Conservation (phyloP, 352 stramenopile genomes). For the Phytopythium litorale region DNA sequence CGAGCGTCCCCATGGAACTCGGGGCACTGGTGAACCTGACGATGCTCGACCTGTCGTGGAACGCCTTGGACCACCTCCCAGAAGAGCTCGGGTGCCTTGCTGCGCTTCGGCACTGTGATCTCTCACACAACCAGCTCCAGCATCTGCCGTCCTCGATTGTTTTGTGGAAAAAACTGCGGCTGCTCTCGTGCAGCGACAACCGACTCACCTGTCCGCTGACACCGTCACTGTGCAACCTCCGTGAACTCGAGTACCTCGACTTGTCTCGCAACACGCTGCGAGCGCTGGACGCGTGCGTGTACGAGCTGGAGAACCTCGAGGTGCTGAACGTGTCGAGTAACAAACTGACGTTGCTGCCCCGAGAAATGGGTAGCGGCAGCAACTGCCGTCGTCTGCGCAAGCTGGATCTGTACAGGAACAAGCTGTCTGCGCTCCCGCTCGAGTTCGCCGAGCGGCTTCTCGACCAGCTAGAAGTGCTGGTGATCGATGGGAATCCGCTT, state of each 20-base stretch:
- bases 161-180: slow-evolving; percentile 35
- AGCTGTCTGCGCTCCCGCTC: slow-evolving; percentile 43
- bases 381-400: slow-evolving; percentile 35
- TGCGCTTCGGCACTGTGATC: slow-evolving; percentile 30
- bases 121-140: slow-evolving; percentile 52
- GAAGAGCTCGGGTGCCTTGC: slow-evolving; percentile 56
- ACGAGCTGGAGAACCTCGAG: slow-evolving; percentile 37
- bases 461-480: slow-evolving; percentile 48
- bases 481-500: slow-evolving; percentile 55
- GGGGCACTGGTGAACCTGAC: slow-evolving; percentile 41
- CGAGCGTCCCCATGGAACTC: slow-evolving; percentile 43
- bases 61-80: slow-evolving; percentile 44
- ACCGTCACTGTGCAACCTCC: slow-evolving; percentile 20
- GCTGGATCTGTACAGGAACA: slow-evolving; percentile 64
- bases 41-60: slow-evolving; percentile 58
- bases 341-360: slow-evolving; percentile 37
- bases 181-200: slow-evolving; percentile 55
- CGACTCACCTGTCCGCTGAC: slow-evolving; percentile 32
- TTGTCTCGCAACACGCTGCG: slow-evolving; percentile 48
- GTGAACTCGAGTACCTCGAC: slow-evolving; percentile 50
- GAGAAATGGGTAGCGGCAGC: slow-evolving; percentile 23
- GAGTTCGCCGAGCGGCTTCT: slow-evolving; percentile 46
- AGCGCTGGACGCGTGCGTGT: slow-evolving; percentile 45
- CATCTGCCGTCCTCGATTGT: slow-evolving; percentile 43
- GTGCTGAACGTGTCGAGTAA: slow-evolving; percentile 56